Evolutionary conservation across 208 protist genomes (phyloP).

Genomic region (Blechomonas ayalai): DNA sequence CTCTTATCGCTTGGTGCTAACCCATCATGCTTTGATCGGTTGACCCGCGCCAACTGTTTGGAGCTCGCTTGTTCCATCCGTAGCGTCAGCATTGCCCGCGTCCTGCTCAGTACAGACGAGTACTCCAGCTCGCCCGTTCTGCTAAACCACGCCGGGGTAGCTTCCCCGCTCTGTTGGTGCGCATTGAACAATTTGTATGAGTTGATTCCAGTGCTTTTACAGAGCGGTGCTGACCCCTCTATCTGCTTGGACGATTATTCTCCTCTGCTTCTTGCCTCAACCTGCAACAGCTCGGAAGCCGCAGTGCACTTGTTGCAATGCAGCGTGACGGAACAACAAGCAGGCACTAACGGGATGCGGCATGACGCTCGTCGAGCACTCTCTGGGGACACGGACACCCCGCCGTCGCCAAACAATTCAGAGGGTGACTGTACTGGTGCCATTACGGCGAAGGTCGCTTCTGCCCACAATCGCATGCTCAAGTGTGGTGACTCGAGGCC

Average conservation of each 20-base stretch:
- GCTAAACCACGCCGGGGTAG: conserved; percentile 67
- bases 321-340: conserved; percentile 4
- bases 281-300: conserved; percentile 49
- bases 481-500: too few relatives aligned
- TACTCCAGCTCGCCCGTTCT: conserved; percentile 38
- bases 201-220: conserved; percentile 43
- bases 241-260: conserved; percentile 52
- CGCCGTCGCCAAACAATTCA: too few relatives aligned
- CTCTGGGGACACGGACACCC: too few relatives aligned
- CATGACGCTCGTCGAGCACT: too few relatives aligned
- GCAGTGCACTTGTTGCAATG: conserved; percentile 46
- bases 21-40: conserved; percentile 52
- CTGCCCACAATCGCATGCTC: too few relatives aligned
- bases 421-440: too few relatives aligned
- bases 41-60: conserved; percentile 50
- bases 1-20: conserved; percentile 58
- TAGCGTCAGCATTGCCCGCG: conserved; percentile 41
- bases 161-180: conserved; percentile 74
- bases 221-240: conserved; percentile 43
- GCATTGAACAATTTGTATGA: conserved; percentile 64
- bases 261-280: conserved; percentile 62
- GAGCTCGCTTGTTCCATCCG: conserved; percentile 71
- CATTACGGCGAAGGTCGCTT: too few relatives aligned
- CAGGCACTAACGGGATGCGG: neutral
- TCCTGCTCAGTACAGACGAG: conserved; percentile 26